Percentiles rank a stretch among this genome's conserved stretches.
These are phyloP conservation scores for Phytophthora ramorum DNA, from an alignment of 352 stramenopile genomes.

Conservation along the genomic window DNA sequence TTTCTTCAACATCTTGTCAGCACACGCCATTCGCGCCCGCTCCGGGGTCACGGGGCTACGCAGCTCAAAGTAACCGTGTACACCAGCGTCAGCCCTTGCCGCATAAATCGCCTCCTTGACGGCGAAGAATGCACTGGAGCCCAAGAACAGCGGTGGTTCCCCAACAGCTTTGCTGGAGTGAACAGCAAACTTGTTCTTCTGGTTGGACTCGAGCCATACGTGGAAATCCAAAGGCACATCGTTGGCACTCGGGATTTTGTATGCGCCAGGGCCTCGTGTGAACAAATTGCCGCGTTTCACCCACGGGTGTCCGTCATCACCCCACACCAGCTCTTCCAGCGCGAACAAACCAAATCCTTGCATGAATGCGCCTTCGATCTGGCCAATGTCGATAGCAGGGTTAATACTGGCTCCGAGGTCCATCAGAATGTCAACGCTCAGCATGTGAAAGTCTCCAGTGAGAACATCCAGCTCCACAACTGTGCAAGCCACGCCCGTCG, in stretches of 20 bases:
- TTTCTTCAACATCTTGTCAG: constrained; percentile 70
- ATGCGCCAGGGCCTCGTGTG: constrained; percentile 94
- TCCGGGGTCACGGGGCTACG: constrained; percentile 84
- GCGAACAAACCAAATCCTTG: constrained; percentile 96
- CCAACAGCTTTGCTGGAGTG: constrained; percentile 97
- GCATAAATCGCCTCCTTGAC: constrained; percentile 95
- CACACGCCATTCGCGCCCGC: constrained; percentile 85
- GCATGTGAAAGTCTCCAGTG: constrained; percentile 93
- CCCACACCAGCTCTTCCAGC: constrained; percentile 95
- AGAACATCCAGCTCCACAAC: constrained; percentile 97
- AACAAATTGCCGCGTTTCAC: constrained; percentile 93
- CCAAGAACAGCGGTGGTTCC: constrained; percentile 96
- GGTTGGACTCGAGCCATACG: constrained; percentile 93
- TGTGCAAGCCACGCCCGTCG: constrained; percentile 92
- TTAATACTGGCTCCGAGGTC: constrained; percentile 96
- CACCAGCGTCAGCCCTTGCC: constrained; percentile 70
- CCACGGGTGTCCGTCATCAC: constrained; percentile 94
- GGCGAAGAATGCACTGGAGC: constrained; percentile 94
- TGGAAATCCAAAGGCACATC: constrained; percentile 95
- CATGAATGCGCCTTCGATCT: constrained; percentile 98
- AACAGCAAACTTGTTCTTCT: constrained; percentile 95
- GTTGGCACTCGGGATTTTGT: constrained; percentile 98
- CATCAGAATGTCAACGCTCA: constrained; percentile 88
- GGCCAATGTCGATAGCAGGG: constrained; percentile 96
- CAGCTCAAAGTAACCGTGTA: constrained; percentile 75